phyloP scores from a whole-genome alignment of 192 early-diverging fungal species.

The Thamnidium elegans region DNA sequence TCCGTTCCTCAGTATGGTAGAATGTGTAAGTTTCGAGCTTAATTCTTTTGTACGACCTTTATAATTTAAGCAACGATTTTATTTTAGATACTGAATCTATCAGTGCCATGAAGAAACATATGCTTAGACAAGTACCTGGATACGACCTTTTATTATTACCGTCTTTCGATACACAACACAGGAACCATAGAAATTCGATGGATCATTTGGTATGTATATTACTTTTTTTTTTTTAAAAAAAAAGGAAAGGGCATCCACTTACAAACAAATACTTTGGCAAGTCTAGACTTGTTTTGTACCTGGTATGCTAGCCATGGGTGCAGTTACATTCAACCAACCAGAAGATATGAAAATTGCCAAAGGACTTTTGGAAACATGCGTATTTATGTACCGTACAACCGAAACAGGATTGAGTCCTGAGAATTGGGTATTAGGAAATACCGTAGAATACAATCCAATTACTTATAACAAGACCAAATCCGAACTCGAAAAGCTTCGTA shows the following conservation, averaged over 20 bases:
- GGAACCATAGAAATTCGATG: conserved; percentile 12
- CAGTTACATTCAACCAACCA: conserved; percentile 45
- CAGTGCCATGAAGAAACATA: conserved; percentile 29
- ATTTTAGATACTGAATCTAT: conserved; percentile 32
- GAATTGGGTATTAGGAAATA: conserved; percentile 25
- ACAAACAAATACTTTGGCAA: neutral
- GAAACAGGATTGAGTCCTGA: conserved; percentile 51
- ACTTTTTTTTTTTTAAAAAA: too few species aligned
- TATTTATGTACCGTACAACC: conserved; percentile 40
- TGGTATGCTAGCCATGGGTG: conserved; percentile 54
- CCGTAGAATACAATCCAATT: neutral
- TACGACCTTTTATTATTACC: conserved; percentile 19
- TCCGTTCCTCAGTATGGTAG: conserved; percentile 27
- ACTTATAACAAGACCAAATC: conserved; percentile 16
- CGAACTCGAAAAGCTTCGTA: conserved; percentile 1
- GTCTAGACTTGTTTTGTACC: conserved; percentile 50
- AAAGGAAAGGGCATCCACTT: neutral
- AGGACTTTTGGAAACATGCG: conserved; percentile 44
- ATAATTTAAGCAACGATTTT: neutral
- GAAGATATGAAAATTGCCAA: conserved; percentile 47
- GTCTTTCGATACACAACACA: conserved; percentile 20
- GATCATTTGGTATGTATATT: conserved; percentile 37
- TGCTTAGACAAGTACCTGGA: conserved; percentile 24
- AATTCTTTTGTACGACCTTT: neutral
- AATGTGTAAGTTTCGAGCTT: conserved; percentile 35